Evolutionary conservation across 2,329 filamentous ascomycete genomes (phyloP).

Genomic region (Magnaporthiopsis rhizophila): DNA sequence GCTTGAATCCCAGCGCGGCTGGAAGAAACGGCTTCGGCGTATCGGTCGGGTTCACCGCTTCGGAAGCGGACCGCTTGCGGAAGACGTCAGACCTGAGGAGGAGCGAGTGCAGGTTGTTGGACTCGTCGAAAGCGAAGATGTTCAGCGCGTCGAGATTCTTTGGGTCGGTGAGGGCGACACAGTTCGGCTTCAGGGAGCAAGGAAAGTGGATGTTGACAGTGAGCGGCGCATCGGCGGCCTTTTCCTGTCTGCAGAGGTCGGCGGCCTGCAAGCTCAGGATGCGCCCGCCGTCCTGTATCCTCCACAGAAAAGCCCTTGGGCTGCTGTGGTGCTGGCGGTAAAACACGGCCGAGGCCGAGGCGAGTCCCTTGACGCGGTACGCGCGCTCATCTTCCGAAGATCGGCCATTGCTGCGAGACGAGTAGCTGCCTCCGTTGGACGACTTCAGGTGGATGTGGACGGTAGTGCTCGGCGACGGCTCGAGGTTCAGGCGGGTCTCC

Average conservation of each 20-base stretch:
- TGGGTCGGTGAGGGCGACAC: slow-evolving; percentile 75
- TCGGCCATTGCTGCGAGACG: slow-evolving; percentile 27
- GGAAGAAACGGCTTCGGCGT: slow-evolving; percentile 69
- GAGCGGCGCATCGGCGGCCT: slow-evolving; percentile 61
- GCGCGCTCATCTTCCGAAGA: slow-evolving; percentile 58
- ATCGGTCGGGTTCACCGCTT: slow-evolving; percentile 50
- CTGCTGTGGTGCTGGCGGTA: slow-evolving; percentile 68
- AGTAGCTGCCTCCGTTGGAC: slow-evolving; percentile 26
- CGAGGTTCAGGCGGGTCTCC: slow-evolving; percentile 78
- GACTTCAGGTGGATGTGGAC: slow-evolving; percentile 63
- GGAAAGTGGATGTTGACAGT: slow-evolving; percentile 73
- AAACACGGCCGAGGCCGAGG: slow-evolving; percentile 73
- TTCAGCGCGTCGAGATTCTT: slow-evolving; percentile 69
- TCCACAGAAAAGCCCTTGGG: slow-evolving; percentile 85
- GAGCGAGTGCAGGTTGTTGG: slow-evolving; percentile 76
- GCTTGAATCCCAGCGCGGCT: slow-evolving; percentile 67
- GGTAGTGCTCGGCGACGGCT: slow-evolving; percentile 61
- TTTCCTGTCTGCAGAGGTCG: slow-evolving; percentile 66
- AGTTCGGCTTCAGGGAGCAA: slow-evolving; percentile 63
- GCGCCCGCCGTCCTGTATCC: slow-evolving; percentile 71
- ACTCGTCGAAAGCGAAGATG: slow-evolving; percentile 70
- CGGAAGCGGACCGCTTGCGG: slow-evolving; percentile 53
- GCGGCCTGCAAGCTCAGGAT: slow-evolving; percentile 75
- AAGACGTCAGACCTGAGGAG: slow-evolving; percentile 80
- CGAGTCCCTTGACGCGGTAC: slow-evolving; percentile 66